phyloP scores from a whole-genome alignment of 495 filamentous ascomycete species.

The Zalerion maritima region DNA sequence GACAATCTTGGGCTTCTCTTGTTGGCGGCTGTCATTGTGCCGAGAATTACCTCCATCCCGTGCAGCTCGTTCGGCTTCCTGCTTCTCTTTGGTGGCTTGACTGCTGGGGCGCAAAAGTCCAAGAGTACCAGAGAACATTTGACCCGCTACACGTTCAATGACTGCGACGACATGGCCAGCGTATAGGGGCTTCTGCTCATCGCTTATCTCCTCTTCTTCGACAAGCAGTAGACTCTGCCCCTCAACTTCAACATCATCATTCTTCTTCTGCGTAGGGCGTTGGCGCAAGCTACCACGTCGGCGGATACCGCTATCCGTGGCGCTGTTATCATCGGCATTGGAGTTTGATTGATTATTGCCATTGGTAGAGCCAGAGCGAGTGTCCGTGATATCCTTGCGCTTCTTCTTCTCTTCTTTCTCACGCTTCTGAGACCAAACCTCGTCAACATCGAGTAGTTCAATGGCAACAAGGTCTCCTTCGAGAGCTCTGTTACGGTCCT shows the following conservation, averaged over 20 bases:
- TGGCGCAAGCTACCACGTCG: conserved; percentile 89
- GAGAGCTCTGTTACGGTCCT: conserved; percentile 89
- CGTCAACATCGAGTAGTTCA: conserved; percentile 93
- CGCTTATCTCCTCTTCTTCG: conserved; percentile 96
- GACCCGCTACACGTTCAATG: conserved; percentile 88
- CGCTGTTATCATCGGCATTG: conserved; percentile 50
- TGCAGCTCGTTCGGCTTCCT: conserved; percentile 87
- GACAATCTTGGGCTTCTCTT: conserved; percentile 98
- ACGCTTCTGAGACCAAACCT: conserved; percentile 95
- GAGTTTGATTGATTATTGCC: conserved; percentile 53
- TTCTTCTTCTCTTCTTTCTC: conserved; percentile 99
- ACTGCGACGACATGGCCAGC: conserved; percentile 95
- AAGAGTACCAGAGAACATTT: conserved; percentile 97
- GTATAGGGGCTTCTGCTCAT: conserved; percentile 94
- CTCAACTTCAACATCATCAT: conserved; percentile 97
- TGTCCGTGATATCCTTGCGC: conserved; percentile 94
- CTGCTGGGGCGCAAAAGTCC: conserved; percentile 90
- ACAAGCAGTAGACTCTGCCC: conserved; percentile 92
- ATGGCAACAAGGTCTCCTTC: conserved; percentile 93
- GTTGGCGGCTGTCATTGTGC: conserved; percentile 60
- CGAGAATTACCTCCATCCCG: conserved; percentile 70
- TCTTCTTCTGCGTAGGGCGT: conserved; percentile 98
- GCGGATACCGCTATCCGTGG: conserved; percentile 68
- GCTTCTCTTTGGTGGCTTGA: conserved; percentile 98
- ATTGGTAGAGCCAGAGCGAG: conserved; percentile 57